Conservation (phyloP, 164 flowering plant species). For the Piper betle region DNA sequence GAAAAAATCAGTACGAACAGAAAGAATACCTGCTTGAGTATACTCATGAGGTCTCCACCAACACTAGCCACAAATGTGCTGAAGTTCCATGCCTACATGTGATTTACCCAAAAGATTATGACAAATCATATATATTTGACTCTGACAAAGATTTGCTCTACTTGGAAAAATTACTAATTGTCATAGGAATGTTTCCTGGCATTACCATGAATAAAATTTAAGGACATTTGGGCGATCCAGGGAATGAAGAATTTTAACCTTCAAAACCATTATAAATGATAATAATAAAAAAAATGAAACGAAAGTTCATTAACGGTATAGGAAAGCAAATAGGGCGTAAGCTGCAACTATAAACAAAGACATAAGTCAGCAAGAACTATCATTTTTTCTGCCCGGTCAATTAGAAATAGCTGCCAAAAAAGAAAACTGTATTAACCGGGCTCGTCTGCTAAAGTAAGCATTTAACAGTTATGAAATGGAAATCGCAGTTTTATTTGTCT, state of each 20-base stretch:
- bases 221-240: conserved; percentile 76
- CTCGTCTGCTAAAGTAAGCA: no score
- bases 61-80: conserved; percentile 93
- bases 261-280: conserved; percentile 8
- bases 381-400: not conserved
- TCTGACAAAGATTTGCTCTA: not conserved
- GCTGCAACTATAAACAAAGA: not conserved
- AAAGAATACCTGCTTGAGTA: conserved; percentile 61
- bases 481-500: no score
- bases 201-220: conserved; percentile 84
- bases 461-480: no score
- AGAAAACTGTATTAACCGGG: no score
- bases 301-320: not conserved
- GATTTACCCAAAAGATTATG: not conserved
- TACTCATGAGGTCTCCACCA: conserved; percentile 87
- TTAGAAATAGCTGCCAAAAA: no score
- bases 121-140: not conserved
- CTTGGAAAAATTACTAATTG: not conserved
- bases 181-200: not conserved
- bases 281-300: not conserved
- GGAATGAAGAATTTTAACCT: conserved; percentile 85
- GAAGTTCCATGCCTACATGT: conserved; percentile 82
- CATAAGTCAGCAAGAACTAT: not conserved
- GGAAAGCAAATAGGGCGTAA: not conserved
- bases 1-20: not conserved